Evolutionary conservation across 2,329 filamentous ascomycete genomes (phyloP), one percentile per base, ranked within the genome.

Genomic region (Penicillium polonicum): DNA sequence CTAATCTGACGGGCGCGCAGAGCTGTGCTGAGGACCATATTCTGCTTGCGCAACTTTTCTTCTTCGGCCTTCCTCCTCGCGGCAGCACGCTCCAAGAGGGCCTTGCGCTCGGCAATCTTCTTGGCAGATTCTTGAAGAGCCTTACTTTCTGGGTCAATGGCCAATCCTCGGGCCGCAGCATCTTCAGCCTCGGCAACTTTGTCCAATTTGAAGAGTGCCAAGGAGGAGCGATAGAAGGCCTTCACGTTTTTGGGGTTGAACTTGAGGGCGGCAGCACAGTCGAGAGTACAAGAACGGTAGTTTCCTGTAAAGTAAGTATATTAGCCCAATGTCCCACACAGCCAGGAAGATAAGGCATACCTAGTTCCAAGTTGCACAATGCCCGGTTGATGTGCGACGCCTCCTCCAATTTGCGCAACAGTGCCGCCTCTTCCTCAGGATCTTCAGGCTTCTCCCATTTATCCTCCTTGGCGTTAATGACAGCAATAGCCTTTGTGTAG

Each of bases 191-290:
- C 92, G 23, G 78, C 74, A 55, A 95, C 79, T 69, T 91, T 91
- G 72, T 90, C 88, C 17, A 97, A 84, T 1, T 88, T 85, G 27
- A 96, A 79, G 56, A 96, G 83, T 4, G 94, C 93, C 59, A 83
- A 82, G 2, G 89, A 85, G 55, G 89, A 92, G 61, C 94, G 89
- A 76, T 95, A 99, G 77, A 88, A 91, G 1, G 94, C 93, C 78
- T 99, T 99, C 69, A 95, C 74, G 73, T 96, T 97, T 50, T 73
- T 74, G 3, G 87, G 83, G 75, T 97, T 95, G 58, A 97, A 80
- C 39, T 86, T 85, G 59, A 99, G 82, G 1, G 90, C 88, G 8
- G 85, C 82, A 2, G 88, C 89, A 74, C 92, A 94, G 80, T 97
- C 94, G 48, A 88, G 82, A 69, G 88, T 95, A 76, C 89, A 92